phyloP scores from a whole-genome alignment of 768 basidiomycete genomes.

The Naganishia vishniacii region DNA sequence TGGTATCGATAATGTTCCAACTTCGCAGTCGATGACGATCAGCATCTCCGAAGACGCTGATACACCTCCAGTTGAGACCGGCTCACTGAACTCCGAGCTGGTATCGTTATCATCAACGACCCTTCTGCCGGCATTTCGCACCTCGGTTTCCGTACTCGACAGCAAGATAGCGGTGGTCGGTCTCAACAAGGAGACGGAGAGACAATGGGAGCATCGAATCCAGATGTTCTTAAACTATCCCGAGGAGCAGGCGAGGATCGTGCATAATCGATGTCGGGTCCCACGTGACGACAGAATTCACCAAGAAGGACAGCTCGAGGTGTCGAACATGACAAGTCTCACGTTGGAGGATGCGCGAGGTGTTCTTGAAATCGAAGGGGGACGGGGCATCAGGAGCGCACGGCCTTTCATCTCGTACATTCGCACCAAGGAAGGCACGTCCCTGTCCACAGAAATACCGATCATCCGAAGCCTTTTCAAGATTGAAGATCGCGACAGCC shows the following conservation, averaged over 20 bases:
- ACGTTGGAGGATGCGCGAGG: too few relatives aligned
- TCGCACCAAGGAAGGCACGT: slow-evolving; percentile 68
- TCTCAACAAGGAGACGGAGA: slow-evolving; percentile 17
- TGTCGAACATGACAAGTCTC: too few relatives aligned
- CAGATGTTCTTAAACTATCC: slow-evolving; percentile 12
- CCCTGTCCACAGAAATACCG: slow-evolving; percentile 65
- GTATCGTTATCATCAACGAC: background rate
- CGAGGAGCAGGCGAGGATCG: slow-evolving; percentile 6
- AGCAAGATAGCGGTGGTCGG: slow-evolving; percentile 8
- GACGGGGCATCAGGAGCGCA: too few relatives aligned
- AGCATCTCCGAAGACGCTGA: background rate
- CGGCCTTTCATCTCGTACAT: slow-evolving; percentile 72
- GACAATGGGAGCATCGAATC: slow-evolving; percentile 14
- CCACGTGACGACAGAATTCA: background rate
- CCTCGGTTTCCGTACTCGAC: background rate
- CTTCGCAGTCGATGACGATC: background rate
- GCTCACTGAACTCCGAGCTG: background rate
- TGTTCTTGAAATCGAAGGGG: too few relatives aligned
- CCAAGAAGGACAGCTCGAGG: too few relatives aligned
- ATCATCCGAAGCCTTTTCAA: slow-evolving; percentile 67
- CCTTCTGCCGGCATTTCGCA: background rate
- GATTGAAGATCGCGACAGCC: slow-evolving; percentile 61
- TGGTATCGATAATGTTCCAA: background rate
- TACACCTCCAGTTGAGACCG: background rate
- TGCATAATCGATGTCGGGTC: background rate